Evolutionary conservation across 164 flowering plant species (phyloP), one percentile per base, ranked within the genome.

Genomic region (Vitis rotundifolia): DNA sequence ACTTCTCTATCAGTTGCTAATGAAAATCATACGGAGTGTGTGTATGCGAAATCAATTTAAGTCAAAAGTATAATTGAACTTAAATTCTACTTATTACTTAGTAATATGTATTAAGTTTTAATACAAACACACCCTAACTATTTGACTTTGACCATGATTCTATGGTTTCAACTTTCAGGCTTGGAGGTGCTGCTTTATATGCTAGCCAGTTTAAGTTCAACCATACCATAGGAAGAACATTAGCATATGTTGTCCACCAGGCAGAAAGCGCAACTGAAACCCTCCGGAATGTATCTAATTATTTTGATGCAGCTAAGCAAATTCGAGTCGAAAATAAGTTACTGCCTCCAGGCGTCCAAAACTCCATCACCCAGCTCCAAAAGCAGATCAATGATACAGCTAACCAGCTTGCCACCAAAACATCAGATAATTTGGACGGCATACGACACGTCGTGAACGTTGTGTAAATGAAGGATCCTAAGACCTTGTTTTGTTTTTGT

Each of bases 161-260:
- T 63, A 5, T 57, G 50, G 47, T 64, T 52, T 4, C 82, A 82
- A 85, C 16, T 31, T 78, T 58, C 26, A 22, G 26, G 26, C 26
- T 22, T 22, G 87, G 87, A 67, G 82, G 87, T 64, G 55, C 80
- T 49, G 68, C 80, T 47, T 57, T 84, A 11, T 84, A 82, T 55
- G 28, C 70, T 54, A 82, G 85, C 52, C 84, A 84, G 58, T 76
- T 49, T 37, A 75, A 19, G 71, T 82, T 81, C 58, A 81, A 81
- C 63, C n/a, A 16, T 2, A 82, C 79, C 26, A 78, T 80, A 15
- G 66, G 64, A 59, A 51, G 53, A 48, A 76, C 87, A 50, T 28
- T 82, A 80, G 71, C 74, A 1, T 82, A 79, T 74, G 80, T 84
- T 52, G 83, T 80, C 8, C 9, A 37, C 49, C 83, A 82, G 56